Evolutionary conservation across 148 eudicot genomes (phyloP).

Genomic region (Chenopodium suecicum): DNA sequence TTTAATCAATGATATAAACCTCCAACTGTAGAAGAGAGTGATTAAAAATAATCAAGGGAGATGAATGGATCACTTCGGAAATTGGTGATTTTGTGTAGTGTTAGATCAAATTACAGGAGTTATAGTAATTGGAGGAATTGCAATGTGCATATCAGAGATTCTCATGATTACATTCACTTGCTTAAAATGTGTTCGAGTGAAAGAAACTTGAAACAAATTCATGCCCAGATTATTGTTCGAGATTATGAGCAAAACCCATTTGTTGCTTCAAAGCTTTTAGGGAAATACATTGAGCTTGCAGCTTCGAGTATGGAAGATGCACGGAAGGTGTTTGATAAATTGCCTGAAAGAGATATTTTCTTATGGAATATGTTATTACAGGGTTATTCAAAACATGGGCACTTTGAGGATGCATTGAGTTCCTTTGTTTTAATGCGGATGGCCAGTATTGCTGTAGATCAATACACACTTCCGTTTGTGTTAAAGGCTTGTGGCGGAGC

Average conservation of each 20-base stretch:
- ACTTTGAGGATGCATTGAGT: constrained; percentile 18
- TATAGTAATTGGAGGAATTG: background rate
- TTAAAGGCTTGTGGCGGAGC: constrained; percentile 35
- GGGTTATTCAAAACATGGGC: constrained; percentile 25
- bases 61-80: background rate
- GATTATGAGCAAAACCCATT: constrained; percentile 33
- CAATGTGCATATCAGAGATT: constrained; percentile 13
- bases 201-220: constrained; percentile 20
- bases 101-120: background rate
- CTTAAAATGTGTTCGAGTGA: constrained; percentile 11
- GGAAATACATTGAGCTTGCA: constrained; percentile 5
- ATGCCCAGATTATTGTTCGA: constrained; percentile 33
- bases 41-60: background rate
- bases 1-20: too few relatives aligned
- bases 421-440: constrained; percentile 24
- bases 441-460: constrained; percentile 17
- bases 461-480: constrained; percentile 28
- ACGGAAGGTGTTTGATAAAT: constrained; percentile 35
- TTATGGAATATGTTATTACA: constrained; percentile 32
- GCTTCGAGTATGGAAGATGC: constrained; percentile 20
- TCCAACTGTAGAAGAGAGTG: too few relatives aligned
- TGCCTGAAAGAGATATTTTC: constrained; percentile 34
- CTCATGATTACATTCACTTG: constrained; percentile 21
- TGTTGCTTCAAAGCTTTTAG: constrained; percentile 30
- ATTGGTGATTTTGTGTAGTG: background rate